These are phyloP conservation scores for Cercophora scortea DNA, from an alignment of 495 filamentous ascomycete species.

Conservation along the genomic window DNA sequence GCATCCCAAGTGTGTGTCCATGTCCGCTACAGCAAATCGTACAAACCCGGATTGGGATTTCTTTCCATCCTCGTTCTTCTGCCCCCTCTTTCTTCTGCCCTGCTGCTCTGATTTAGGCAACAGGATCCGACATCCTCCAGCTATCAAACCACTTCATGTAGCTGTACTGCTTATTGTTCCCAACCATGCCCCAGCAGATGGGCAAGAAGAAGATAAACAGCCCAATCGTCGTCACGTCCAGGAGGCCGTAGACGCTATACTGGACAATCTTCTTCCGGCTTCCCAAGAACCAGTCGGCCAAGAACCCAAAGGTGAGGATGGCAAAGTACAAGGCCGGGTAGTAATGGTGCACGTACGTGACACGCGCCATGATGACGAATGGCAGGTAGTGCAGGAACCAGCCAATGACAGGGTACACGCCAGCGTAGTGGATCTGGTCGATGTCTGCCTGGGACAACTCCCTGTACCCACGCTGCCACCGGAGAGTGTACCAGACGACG, in stretches of 20 bases:
- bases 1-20: neutral
- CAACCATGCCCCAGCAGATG: conserved; percentile 96
- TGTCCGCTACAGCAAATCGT: neutral
- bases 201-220: conserved; percentile 84
- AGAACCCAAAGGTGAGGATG: conserved; percentile 82
- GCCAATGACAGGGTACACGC: conserved; percentile 82
- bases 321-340: conserved; percentile 99
- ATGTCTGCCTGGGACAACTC: conserved; percentile 75
- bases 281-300: conserved; percentile 72
- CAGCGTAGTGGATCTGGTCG: conserved; percentile 89
- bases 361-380: conserved; percentile 94
- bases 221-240: conserved; percentile 66
- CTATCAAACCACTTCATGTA: conserved; percentile 86
- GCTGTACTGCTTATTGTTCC: conserved; percentile 70
- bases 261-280: conserved; percentile 51
- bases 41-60: neutral
- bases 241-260: conserved; percentile 56
- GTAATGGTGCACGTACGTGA: conserved; percentile 99
- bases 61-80: neutral
- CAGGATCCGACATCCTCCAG: conserved; percentile 56
- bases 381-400: conserved; percentile 96
- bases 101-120: conserved; percentile 10
- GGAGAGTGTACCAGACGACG: conserved; percentile 76
- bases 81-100: neutral
- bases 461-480: conserved; percentile 91